These are phyloP conservation scores for slime mould (Dictyostelium discoideum) DNA, from an alignment of 78 protist genomes.

Conservation along the genomic window DNA sequence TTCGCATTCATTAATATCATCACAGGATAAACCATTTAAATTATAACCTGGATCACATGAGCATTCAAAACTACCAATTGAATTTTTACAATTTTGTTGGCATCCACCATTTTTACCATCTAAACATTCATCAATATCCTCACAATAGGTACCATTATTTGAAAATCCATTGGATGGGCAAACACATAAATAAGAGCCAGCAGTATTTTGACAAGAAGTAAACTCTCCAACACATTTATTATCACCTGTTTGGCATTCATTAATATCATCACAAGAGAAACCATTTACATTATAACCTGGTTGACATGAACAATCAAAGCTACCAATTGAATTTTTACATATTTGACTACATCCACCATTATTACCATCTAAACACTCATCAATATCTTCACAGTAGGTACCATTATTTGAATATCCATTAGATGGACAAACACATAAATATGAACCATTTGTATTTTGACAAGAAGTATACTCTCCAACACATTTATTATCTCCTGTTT, in stretches of 20 bases:
- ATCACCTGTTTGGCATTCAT: not conserved
- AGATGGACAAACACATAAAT: not conserved
- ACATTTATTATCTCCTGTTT: not conserved
- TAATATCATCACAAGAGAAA: not conserved
- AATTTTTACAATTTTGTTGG: not conserved
- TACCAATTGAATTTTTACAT: not conserved
- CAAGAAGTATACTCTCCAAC: not conserved
- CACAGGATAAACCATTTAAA: not conserved
- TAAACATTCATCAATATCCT: not conserved
- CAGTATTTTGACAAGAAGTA: not conserved
- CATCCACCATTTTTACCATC: not conserved
- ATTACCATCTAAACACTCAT: not conserved
- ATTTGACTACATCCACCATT: not conserved
- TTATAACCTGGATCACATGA: not conserved
- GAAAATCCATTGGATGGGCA: not conserved
- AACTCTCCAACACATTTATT: not conserved
- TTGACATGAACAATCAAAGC: not conserved
- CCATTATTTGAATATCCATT: not conserved
- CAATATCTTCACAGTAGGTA: not conserved
- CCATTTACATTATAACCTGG: not conserved
- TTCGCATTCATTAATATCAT: constrained; percentile 15
- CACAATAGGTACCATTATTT: not conserved
- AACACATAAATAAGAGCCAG: not conserved
- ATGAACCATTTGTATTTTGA: not conserved
- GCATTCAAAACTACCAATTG: not conserved